A percentile compares a stretch with the other conserved stretches of the same genome.
Evolutionary conservation across 495 filamentous ascomycete genomes (phyloP).

Genomic region (Antarctomyces pellizariae): DNA sequence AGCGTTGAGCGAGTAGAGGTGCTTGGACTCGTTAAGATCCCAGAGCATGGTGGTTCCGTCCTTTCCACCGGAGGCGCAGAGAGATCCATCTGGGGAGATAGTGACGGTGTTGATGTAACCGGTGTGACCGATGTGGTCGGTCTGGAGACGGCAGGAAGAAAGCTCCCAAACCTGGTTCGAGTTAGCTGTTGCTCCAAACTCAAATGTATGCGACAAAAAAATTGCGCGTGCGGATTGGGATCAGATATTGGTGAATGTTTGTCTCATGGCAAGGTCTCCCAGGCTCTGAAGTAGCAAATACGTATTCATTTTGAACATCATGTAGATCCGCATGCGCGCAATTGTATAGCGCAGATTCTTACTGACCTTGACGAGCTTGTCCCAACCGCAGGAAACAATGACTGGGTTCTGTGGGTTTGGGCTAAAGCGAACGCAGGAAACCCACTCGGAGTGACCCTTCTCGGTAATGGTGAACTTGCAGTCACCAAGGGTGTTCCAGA

Average conservation of each 20-base stretch:
- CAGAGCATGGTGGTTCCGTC: conserved; percentile 99
- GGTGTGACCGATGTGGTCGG: conserved; percentile 98
- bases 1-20: conserved; percentile 98
- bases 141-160: conserved; percentile 95
- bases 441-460: conserved; percentile 99
- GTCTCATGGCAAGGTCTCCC: conserved; percentile 71
- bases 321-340: conserved; percentile 16
- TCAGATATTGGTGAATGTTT: conserved; percentile 85
- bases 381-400: conserved; percentile 96
- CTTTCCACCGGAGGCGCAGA: conserved; percentile 98
- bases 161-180: conserved; percentile 84
- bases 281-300: conserved; percentile 99
- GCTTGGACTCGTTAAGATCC: conserved; percentile 99
- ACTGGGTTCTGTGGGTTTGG: conserved; percentile 99
- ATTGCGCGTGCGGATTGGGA: conserved; percentile 16
- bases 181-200: conserved; percentile 4
- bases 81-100: conserved; percentile 97
- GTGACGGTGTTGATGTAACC: conserved; percentile 99
- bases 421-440: conserved; percentile 97
- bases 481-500: conserved; percentile 99
- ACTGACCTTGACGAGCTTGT: conserved; percentile 99
- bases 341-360: conserved; percentile 3
- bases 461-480: conserved; percentile 99
- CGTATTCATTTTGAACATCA: conserved; percentile 76
- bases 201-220: conserved; percentile 6